Conservation (phyloP, 2,329 filamentous ascomycete species). For the Claviceps sorghi region DNA sequence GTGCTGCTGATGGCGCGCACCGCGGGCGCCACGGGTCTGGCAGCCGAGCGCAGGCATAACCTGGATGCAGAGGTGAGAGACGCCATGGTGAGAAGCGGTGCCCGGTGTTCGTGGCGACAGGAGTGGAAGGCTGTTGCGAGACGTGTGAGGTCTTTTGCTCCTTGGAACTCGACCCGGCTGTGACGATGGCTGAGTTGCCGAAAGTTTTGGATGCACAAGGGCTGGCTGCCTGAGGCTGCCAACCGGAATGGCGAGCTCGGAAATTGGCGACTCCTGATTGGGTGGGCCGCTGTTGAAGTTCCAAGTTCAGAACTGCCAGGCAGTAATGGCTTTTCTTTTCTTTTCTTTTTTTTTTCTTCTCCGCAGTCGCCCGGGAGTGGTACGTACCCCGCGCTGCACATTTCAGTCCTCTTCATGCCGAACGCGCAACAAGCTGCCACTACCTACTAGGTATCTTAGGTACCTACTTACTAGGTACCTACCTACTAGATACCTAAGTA, state of each 20-base stretch:
- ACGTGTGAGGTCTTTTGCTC: constrained; percentile 35
- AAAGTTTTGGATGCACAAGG: constrained; percentile 25
- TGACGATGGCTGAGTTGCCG: constrained; percentile 24
- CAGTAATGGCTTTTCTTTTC: not conserved
- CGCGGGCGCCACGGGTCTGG: constrained; percentile 25
- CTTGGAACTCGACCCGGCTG: constrained; percentile 14
- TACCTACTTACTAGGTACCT: no score
- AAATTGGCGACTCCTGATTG: constrained; percentile 35
- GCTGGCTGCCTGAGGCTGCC: constrained; percentile 29
- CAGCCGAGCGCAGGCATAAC: constrained; percentile 48
- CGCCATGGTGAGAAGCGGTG: constrained; percentile 37
- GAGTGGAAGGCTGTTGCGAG: constrained; percentile 9
- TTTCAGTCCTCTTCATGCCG: no score
- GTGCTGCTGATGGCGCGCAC: constrained; percentile 44
- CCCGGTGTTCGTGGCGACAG: constrained; percentile 5
- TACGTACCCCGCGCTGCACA: not conserved
- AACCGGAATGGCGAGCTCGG: constrained; percentile 22
- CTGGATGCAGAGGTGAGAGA: constrained; percentile 54
- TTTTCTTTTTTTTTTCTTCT: not conserved
- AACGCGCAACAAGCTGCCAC: no score
- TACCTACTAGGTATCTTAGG: not conserved
- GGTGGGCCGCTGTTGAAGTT: constrained; percentile 9
- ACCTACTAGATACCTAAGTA: not conserved
- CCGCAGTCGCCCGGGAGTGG: no score
- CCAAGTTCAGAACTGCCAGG: not conserved